Evolutionary conservation across 176 grass and related monocot genomes (phyloP), one percentile per base, ranked within the genome.

Genomic region (Ensete ventricosum): DNA sequence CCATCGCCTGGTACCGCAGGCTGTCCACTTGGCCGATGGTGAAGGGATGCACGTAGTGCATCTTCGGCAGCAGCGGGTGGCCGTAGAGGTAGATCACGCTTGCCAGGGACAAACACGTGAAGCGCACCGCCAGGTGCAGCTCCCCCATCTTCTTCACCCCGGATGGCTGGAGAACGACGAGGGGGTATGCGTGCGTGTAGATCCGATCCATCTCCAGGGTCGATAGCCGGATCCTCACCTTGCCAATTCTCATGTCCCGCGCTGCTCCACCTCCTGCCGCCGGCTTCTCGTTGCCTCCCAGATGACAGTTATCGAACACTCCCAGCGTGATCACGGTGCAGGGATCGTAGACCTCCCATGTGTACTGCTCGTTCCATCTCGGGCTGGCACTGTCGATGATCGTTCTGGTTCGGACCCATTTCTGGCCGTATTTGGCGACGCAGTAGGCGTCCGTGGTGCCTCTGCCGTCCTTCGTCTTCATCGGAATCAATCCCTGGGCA

Each of bases 351-450:
- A 96, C 86, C 71, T 91, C 89, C 89, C 89, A 96, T 10, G 92
- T 96, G 86, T 91, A 96, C 79, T 91, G 92, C 81, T 96, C 92
- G 78, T 96, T 96, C 92, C 92, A 96, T 58, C 71, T 73, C 0
- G 86, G 92, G 64, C 74, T 80, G 77, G 81, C 88, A 20, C 81
- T 83, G 65, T 83, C 75, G 0, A 83, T 62, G 16, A 91, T 76
- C 9, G 92, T 96, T 50, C 88, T 84, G 43, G 92, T 91, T 49
- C 92, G 86, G 24, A 91, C 88, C 92, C 92, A 96, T 76, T 96
- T 91, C 50, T 91, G 86, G 17, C 92, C 88, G 83, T 96, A 91
- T 80, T 89, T 96, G 77, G 92, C 92, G 29, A 91, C 80, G 73
- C 88, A 91, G 74, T 96, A 96, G 14, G 89, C 79, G 82, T 91